A percentile compares a stretch with the other conserved stretches of the same genome.
phyloP scores from a whole-genome alignment of 2,329 filamentous ascomycete species.

The Talaromyces sp. region DNA sequence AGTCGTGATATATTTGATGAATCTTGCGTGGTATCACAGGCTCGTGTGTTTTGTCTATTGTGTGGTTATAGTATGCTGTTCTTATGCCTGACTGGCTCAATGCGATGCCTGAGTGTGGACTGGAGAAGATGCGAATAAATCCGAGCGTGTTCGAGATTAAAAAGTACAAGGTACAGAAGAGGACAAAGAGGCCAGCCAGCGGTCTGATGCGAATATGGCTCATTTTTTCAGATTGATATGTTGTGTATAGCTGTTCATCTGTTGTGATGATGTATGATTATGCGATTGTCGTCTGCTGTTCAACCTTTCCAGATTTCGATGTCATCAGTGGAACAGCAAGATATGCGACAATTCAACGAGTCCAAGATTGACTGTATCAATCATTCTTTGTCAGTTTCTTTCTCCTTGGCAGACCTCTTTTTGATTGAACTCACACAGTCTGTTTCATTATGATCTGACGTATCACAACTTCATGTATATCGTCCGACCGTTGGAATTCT shows the following conservation, averaged over 20 bases:
- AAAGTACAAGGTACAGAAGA: background rate
- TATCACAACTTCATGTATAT: background rate
- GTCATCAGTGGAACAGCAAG: background rate
- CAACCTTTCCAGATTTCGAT: background rate
- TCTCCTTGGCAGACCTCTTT: background rate
- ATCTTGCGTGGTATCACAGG: slow-evolving; percentile 20
- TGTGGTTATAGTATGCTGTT: slow-evolving; percentile 12
- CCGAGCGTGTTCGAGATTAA: background rate
- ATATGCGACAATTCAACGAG: background rate
- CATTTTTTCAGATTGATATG: background rate
- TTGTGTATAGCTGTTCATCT: background rate
- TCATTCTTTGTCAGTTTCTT: background rate
- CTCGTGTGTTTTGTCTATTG: slow-evolving; percentile 1
- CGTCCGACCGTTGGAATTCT: background rate
- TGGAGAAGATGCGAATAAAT: slow-evolving; percentile 12
- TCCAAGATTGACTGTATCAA: background rate
- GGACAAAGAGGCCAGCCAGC: background rate
- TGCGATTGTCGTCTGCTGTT: background rate
- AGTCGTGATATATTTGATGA: slow-evolving; percentile 21
- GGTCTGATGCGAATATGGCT: slow-evolving; percentile 10
- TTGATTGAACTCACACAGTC: background rate
- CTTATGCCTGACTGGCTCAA: slow-evolving; percentile 10
- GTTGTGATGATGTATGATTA: background rate
- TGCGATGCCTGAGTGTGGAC: slow-evolving; percentile 13
- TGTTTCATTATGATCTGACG: background rate